Percentiles rank a stretch among this genome's conserved stretches.
Conservation (phyloP, 441 rosid species). For the Erysimum pusillum region DNA sequence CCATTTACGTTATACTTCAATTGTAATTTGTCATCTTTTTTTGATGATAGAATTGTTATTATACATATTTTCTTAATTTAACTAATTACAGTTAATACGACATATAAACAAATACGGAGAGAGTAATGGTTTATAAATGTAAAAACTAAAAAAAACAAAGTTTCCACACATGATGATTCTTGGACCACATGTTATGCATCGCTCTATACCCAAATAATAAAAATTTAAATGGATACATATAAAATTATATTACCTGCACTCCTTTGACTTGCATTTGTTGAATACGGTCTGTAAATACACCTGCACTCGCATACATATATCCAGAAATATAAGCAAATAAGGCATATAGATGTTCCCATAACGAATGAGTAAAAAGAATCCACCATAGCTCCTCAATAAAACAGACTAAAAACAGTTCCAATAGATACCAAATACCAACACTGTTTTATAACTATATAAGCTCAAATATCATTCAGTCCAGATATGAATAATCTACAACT, state of each 20-base stretch:
- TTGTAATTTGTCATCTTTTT: too few species aligned
- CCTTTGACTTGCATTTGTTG: constrained; percentile 99
- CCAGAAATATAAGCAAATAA: background rate
- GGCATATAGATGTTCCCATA: background rate
- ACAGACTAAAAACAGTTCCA: background rate
- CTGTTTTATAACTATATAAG: background rate
- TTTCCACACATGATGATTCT: background rate
- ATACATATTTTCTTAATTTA: too few species aligned
- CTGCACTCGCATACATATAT: constrained; percentile 51
- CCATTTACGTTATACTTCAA: too few species aligned
- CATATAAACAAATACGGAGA: too few species aligned
- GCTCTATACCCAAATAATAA: background rate
- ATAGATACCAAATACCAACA: constrained; percentile 13
- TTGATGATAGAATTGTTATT: too few species aligned
- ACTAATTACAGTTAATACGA: too few species aligned
- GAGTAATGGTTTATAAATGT: too few species aligned
- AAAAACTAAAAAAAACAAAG: background rate
- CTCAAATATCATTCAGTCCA: constrained; percentile 10
- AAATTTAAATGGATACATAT: background rate
- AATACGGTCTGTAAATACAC: constrained; percentile 98
- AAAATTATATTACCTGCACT: constrained; percentile 69
- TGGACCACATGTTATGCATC: background rate
- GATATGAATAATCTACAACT: background rate
- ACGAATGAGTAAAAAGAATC: background rate
- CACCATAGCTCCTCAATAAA: background rate